A percentile compares a stretch with the other conserved stretches of the same genome.
phyloP scores from a whole-genome alignment of 495 filamentous ascomycete species.

The Penicillium paxilli region DNA sequence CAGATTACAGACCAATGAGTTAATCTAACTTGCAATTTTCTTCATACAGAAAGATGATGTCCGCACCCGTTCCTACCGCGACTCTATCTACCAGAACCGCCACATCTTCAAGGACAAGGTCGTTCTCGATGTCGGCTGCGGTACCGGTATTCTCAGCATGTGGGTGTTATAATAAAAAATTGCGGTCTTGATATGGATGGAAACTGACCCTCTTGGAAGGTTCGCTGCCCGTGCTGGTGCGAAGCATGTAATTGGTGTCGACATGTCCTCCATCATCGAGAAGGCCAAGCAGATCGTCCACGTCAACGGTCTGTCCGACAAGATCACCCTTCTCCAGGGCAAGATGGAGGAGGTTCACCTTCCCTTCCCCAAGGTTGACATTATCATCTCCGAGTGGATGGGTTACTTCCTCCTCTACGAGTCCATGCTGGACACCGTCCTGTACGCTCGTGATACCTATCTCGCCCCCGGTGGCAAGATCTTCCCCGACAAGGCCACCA shows the following conservation, averaged over 20 bases:
- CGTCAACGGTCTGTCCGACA: slow-evolving; percentile 76
- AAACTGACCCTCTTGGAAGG: slow-evolving; percentile 51
- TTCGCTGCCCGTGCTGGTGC: slow-evolving; percentile 95
- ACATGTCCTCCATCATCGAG: slow-evolving; percentile 95
- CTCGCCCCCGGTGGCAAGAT: slow-evolving; percentile 81
- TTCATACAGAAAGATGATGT: slow-evolving; percentile 89
- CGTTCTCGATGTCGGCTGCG: slow-evolving; percentile 96
- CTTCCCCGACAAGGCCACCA: slow-evolving; percentile 85
- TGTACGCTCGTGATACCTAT: slow-evolving; percentile 92
- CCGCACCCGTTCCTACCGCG: slow-evolving; percentile 90
- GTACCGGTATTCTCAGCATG: slow-evolving; percentile 88
- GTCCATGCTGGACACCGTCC: slow-evolving; percentile 95
- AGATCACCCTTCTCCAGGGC: slow-evolving; percentile 89
- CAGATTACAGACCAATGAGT: not conserved
- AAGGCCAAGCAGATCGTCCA: slow-evolving; percentile 91
- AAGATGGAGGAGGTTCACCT: slow-evolving; percentile 95
- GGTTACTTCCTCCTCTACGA: slow-evolving; percentile 98
- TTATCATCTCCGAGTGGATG: slow-evolving; percentile 99
- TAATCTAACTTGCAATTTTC: slow-evolving; percentile 15
- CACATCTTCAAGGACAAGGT: slow-evolving; percentile 97
- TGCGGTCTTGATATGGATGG: not conserved
- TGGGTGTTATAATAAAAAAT: slow-evolving; percentile 37
- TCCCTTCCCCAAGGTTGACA: slow-evolving; percentile 88
- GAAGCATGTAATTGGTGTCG: slow-evolving; percentile 91
- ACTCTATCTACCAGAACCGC: slow-evolving; percentile 93